Base-by-base conservation (phyloP, 768 basidiomycete species). In the Strobilomyces dryophilus region DNA sequence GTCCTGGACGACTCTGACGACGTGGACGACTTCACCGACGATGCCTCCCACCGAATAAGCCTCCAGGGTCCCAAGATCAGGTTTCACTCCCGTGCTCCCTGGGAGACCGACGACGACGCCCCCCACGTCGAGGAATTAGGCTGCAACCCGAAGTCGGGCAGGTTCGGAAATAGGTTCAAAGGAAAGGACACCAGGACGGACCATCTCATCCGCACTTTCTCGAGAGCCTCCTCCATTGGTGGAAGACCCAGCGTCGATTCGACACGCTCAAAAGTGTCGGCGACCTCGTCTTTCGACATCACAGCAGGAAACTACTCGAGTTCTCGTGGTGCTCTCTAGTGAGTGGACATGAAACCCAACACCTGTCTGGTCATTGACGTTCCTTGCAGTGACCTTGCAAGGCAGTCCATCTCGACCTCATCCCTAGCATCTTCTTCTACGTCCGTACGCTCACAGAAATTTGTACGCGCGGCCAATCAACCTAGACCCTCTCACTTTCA, bases 11-110 rank as follows among this genome's bases (percentile, higher is more conserved):
- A 74, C 21, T 66, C 65, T 39, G 39, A 39, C 18, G 65, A 64
- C 21, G 24, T 53, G 2, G 70, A 72, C 44, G 73, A 73, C 39
- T 74, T 73, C 42, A 75, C 78, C 47, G 73, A 79, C 35, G 75
- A 75, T 9, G 61, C 73, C 35, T 69, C 76, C 2, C 67, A 76
- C 53, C 77, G 84, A 49, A 80, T 90, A 69, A 89, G 86, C 61
- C 71, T 84, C 45, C 80, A 86, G 32, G 90, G 90, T n/a, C 89
- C 89, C 29, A 89, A 82, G 69, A 87, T 91, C 79, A 82, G 84
- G 47, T 82, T 89, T 64, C 87, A 89, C 68, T 87, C 86, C 56
- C 84, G 79, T 24, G 85, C 89, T 17, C 89, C 89, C 37, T 92
- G 89, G 89, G 89, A 91, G 69, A 70, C 77, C 35, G 85, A 82